Evolutionary conservation across 2,329 filamentous ascomycete genomes (phyloP).

Genomic region (Neofusicoccum umdonicola): DNA sequence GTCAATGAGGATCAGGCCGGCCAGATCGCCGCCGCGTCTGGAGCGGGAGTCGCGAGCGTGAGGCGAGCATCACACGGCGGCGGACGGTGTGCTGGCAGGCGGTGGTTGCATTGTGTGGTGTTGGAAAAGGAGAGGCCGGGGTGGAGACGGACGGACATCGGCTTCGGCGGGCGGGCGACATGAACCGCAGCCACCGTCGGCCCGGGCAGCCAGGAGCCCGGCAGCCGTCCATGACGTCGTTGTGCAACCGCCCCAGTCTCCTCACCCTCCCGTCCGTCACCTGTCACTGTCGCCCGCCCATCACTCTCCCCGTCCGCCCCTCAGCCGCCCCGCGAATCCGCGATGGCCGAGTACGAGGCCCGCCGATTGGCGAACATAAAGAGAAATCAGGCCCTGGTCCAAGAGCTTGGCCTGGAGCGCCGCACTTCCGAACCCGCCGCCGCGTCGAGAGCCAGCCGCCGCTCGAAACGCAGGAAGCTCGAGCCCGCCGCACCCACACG

Average conservation of each 20-base stretch:
- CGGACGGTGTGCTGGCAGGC: too few species aligned
- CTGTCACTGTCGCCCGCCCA: not conserved
- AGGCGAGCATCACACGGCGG: not conserved
- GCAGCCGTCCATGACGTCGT: not conserved
- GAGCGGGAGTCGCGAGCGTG: too few species aligned
- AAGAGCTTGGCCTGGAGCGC: slow-evolving; percentile 45
- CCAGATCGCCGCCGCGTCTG: too few species aligned
- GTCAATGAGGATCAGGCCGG: not conserved
- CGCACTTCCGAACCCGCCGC: slow-evolving; percentile 18
- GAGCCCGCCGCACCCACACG: slow-evolving; percentile 36
- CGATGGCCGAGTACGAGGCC: slow-evolving; percentile 47
- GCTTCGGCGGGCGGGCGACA: not conserved
- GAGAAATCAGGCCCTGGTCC: slow-evolving; percentile 49
- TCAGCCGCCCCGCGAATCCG: not conserved
- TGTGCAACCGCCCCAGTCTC: not conserved
- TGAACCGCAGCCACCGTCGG: not conserved
- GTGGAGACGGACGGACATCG: not conserved
- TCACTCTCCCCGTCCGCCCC: not conserved
- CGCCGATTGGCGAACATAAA: slow-evolving; percentile 49
- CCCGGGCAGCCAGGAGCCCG: not conserved
- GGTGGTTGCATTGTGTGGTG: not conserved
- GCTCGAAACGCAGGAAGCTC: slow-evolving; percentile 42
- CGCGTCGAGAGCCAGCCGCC: slow-evolving; percentile 22
- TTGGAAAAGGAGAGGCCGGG: not conserved
- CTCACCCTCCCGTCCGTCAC: not conserved